Percentiles rank a stretch among this genome's conserved stretches.
phyloP scores from a whole-genome alignment of 2,329 filamentous ascomycete genomes.

The Paraphaeosphaeria minitans region DNA sequence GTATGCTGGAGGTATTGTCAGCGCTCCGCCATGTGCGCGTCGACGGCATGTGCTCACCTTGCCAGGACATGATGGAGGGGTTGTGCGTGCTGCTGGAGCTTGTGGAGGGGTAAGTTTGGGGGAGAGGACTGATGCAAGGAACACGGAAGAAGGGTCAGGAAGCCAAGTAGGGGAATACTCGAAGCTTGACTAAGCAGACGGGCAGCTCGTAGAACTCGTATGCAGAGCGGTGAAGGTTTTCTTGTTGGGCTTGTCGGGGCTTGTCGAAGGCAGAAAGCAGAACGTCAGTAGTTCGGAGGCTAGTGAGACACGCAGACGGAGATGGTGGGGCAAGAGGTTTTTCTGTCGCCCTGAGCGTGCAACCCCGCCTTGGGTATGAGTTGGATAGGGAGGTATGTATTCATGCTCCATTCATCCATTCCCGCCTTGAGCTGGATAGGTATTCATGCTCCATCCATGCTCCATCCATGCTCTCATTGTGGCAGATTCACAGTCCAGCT shows the following conservation, averaged over 20 bases:
- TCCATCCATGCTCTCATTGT: too few species aligned
- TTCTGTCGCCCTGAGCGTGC: neutral
- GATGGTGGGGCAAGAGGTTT: slow-evolving; percentile 23
- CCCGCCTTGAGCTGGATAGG: too few species aligned
- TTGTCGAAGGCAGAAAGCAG: slow-evolving; percentile 5
- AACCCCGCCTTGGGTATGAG: slow-evolving; percentile 22
- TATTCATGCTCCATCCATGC: too few species aligned
- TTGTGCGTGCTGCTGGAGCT: slow-evolving; percentile 30
- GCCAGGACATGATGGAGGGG: slow-evolving; percentile 50
- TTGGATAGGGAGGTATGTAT: too few species aligned
- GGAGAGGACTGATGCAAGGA: slow-evolving; percentile 19
- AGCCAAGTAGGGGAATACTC: neutral
- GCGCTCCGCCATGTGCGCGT: slow-evolving; percentile 19
- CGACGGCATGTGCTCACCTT: slow-evolving; percentile 41
- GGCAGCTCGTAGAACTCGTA: slow-evolving; percentile 4
- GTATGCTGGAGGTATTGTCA: slow-evolving; percentile 44
- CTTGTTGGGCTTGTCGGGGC: slow-evolving; percentile 18
- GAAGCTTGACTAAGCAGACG: slow-evolving; percentile 16
- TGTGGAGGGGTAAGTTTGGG: slow-evolving; percentile 19
- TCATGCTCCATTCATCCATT: too few species aligned
- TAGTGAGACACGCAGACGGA: slow-evolving; percentile 8
- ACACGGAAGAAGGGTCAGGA: neutral
- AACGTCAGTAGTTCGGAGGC: slow-evolving; percentile 14
- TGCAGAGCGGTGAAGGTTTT: slow-evolving; percentile 20
- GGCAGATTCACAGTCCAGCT: neutral